phyloP scores from a whole-genome alignment of 345 rosid species.

The Eucalyptus cladocalyx region DNA sequence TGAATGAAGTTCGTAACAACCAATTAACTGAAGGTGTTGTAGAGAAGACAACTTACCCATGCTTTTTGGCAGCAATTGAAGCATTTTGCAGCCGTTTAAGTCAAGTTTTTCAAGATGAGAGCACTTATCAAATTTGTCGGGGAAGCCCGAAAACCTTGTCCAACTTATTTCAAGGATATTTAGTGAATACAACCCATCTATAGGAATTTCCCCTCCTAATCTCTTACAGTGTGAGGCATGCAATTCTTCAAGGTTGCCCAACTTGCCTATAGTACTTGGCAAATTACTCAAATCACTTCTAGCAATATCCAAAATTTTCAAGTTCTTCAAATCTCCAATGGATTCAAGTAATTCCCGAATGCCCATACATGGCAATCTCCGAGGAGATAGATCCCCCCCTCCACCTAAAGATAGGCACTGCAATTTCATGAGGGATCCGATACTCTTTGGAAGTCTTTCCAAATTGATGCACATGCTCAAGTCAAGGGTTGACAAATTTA shows the following conservation, averaged over 20 bases:
- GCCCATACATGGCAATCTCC: not conserved
- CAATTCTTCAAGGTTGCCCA: not conserved
- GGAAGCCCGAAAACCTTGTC: not conserved
- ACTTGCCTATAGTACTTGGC: not conserved
- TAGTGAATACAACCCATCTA: not conserved
- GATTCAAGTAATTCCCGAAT: not conserved
- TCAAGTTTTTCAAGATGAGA: not conserved
- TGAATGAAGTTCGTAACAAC: not conserved
- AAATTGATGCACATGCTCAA: too few relatives aligned
- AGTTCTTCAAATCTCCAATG: not conserved
- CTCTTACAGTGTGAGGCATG: not conserved
- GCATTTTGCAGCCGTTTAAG: not conserved
- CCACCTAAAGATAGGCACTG: not conserved
- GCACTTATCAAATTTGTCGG: not conserved
- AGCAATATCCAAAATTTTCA: not conserved
- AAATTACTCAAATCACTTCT: not conserved
- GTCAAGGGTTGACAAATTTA: too few relatives aligned
- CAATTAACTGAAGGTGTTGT: not conserved
- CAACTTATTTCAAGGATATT: not conserved
- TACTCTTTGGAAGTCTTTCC: too few relatives aligned
- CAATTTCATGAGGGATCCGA: not conserved
- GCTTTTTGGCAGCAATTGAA: not conserved
- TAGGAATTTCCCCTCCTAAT: not conserved
- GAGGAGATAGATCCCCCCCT: not conserved
- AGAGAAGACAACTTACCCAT: not conserved